phyloP scores from a whole-genome alignment of 345 rosid species.

The Rhodamnia argentea region DNA sequence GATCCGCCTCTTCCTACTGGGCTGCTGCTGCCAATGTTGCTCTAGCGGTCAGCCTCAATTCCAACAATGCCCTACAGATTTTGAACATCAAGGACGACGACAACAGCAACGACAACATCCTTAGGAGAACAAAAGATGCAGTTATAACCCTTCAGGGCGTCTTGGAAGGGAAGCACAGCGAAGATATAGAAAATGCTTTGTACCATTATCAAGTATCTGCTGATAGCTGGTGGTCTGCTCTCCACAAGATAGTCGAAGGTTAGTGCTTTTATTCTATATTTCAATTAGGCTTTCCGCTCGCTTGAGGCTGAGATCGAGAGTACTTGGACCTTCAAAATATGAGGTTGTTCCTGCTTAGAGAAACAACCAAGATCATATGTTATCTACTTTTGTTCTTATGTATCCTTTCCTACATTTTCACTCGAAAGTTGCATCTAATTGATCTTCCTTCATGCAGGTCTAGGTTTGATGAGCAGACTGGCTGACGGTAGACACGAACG shows the following conservation, averaged over 20 bases:
- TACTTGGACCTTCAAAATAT: background rate
- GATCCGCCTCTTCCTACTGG: conserved; percentile 81
- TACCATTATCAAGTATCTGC: conserved; percentile 34
- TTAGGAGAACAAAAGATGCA: conserved; percentile 71
- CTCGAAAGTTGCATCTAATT: background rate
- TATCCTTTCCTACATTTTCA: background rate
- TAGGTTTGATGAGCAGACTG: conserved; percentile 66
- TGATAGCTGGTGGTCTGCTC: conserved; percentile 89
- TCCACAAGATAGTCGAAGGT: conserved; percentile 90
- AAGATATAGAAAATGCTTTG: conserved; percentile 45
- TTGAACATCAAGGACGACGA: conserved; percentile 44
- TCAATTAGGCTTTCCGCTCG: background rate
- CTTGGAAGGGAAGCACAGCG: conserved; percentile 71
- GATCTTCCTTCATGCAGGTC: conserved; percentile 31
- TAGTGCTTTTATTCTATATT: background rate
- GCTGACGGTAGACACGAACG: conserved; percentile 35
- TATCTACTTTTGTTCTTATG: background rate
- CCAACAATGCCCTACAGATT: conserved; percentile 54
- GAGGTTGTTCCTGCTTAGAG: background rate
- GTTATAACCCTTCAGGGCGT: conserved; percentile 63
- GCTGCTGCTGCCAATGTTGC: conserved; percentile 77
- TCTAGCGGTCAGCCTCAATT: conserved; percentile 58
- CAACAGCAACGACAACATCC: conserved; percentile 36
- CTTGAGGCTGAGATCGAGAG: background rate
- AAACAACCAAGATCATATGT: background rate